Base-by-base conservation (phyloP, 495 filamentous ascomycete genomes). In the Neurospora sp. region DNA sequence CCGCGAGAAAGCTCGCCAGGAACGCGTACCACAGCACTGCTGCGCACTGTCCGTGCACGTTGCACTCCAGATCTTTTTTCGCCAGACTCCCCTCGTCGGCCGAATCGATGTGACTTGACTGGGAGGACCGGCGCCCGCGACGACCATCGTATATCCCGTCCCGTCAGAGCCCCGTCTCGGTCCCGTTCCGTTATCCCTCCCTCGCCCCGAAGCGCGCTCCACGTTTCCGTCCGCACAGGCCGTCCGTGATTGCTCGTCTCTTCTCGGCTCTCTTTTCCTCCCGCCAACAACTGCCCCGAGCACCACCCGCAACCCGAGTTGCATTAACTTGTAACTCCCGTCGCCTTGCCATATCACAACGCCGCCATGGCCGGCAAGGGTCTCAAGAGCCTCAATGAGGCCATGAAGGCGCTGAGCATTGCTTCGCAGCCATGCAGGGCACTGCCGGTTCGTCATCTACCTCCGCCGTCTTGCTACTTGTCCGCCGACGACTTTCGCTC, bases 381-480 rank as follows among this genome's bases (percentile, higher is more conserved):
- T 20, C 73, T 82, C 73, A 83, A 77, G 74, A 77, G 82, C 75
- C 85, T 86, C 78, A 79, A 73, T 69, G 85, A 86, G 83, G 84
- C 83, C 44, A 81, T 86, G 75, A 79, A 76, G 46, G 73, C 77
- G 71, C 74, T 86, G 71, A 84, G 78, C 71, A 72, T 86, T 61
- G 80, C 82, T 69, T 81, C 83, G 53, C 78, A 80, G 69, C 73
- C 79, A 53, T 82, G 80, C 74, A 80, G 77, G 76, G 79, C 81
- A 77, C 27, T 76, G 14, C 75, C 76, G 53, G 76, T 81, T 69
- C 41, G 77, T 77, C 53, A 70, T 37, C 16, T 44, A 27, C 18
- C 2, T n/a, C 6, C 20, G 11, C 11, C 18, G 27, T 39, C 38
- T 48, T 71, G 11, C 48, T 71, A 35, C 71, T 18, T 12, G 3